Base-by-base conservation (phyloP, 441 rosid species). In the Pelargonium myrrhifolium region DNA sequence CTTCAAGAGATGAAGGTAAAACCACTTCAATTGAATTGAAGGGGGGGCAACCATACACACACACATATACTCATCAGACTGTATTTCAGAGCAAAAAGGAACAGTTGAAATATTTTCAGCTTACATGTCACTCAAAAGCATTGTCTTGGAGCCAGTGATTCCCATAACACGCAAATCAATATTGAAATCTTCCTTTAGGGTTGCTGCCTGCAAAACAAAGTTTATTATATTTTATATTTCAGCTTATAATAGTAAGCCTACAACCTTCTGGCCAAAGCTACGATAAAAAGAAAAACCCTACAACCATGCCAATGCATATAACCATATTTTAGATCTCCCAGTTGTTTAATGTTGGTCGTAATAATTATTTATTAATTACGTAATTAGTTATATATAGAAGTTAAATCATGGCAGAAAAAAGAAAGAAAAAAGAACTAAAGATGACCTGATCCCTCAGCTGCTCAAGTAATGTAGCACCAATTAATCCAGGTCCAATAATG, bases 111-210 rank as follows among this genome's bases (percentile, higher is more conserved):
- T 67, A 62, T 59, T 20, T 35, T 53, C 35, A 55, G 76, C 99
- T 88, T 88, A 94, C 99, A 45, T 74, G 12, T 92, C 96, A 85
- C 87, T 89, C 75, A 94, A 66, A 71, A 92, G 83, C 99, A 92
- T 94, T 68, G 75, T 78, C 66, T 77, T 83, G 9, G 94, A 85
- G 72, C 97, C 87, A 66, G 83, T 85, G 75, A 93, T 84, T 75
- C 98, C 98, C 98, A 93, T 77, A 35, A 93, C 96, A 72, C 96
- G 96, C 80, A 93, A 78, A 78, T 90, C 98, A 74, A 93, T 93
- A 78, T 90, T 93, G 66, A 90, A 87, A 62, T 90, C 96, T 78
- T 88, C 92, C 85, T 93, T 93, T 14, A 93, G 96, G 66, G 86
- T 81, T 17, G 81, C 93, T 68, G 87, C 88, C 98, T 93, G 89